Base-by-base conservation (phyloP, 768 basidiomycete genomes). In the Trametes meyenii region DNA sequence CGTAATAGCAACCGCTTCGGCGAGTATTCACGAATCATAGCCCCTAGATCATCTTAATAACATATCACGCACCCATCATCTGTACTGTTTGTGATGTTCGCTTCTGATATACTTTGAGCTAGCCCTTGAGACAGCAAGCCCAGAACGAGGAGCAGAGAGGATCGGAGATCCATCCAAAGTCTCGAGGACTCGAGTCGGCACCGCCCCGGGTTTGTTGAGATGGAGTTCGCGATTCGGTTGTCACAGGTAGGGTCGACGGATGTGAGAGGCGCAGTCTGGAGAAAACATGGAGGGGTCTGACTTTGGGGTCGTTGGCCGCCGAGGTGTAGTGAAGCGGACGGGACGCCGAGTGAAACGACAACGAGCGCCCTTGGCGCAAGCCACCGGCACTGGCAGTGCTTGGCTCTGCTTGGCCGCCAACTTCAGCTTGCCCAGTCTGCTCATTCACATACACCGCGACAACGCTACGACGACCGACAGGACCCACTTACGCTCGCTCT, bases 51-150 rank as follows among this genome's bases (percentile, higher is more conserved):
- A 17, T 12, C 29, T 6, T 23, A 21, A 11, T 38, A 17, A 51
- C 4, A 16, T 7, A 33, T 33, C 29, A 63, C 62, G 46, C 12
- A 63, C 62, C 58, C 62, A 58, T 63, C 62, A 42, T 63, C 62
- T 1, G 58, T 58, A 13, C 52, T 26, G 33, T 64, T 55, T 24
- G 48, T 45, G 33, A 21, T 19, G 26, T 54, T 38, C 1, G 33
- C 23, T 1, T 19, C 40, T 1, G 50, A 50, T 33, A 44, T 24
- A 23, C 49, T 44, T 13, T 63, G 57, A 16, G 51, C 45, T 4
- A 58, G 23, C 5, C 21, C 39, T 26, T 38, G 48, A 23, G 5
- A 40, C 19, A 55, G 21, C 1, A 54, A 49, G 21, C 26, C 44
- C 33, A 55, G 53, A 6, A 63, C 38, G 2, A 59, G 33, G 10